These are phyloP conservation scores for Skeletonema menzelii DNA, from an alignment of 108 stramenopile genomes.

Conservation along the genomic window DNA sequence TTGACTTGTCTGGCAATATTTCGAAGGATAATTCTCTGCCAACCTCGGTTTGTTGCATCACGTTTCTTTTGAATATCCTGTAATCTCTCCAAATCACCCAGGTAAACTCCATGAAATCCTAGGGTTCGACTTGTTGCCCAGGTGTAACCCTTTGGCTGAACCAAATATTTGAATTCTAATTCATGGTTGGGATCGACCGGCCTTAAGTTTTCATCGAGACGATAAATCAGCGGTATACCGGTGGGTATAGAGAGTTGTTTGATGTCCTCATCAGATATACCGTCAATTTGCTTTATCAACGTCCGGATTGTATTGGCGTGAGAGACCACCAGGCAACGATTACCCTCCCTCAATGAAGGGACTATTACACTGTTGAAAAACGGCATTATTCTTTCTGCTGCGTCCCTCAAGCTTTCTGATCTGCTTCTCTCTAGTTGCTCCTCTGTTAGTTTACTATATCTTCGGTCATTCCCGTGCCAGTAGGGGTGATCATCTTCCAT, in stretches of 20 bases:
- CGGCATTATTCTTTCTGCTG: constrained; percentile 79
- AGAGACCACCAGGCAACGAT: constrained; percentile 76
- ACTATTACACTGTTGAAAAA: constrained; percentile 80
- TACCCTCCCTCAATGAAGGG: constrained; percentile 67
- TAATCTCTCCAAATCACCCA: constrained; percentile 84
- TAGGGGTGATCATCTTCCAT: constrained; percentile 88
- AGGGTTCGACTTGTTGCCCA: constrained; percentile 73
- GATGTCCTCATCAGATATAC: constrained; percentile 84
- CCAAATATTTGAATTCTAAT: constrained; percentile 77
- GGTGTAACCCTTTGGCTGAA: constrained; percentile 85
- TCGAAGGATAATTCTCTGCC: constrained; percentile 82
- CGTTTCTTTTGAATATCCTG: constrained; percentile 84
- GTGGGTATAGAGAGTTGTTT: constrained; percentile 88
- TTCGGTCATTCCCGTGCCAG: constrained; percentile 85
- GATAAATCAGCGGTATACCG: constrained; percentile 79
- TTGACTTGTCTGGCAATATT: constrained; percentile 68
- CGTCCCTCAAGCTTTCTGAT: constrained; percentile 75
- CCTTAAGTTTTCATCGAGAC: constrained; percentile 78
- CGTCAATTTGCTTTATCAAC: constrained; percentile 83
- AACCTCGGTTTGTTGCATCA: constrained; percentile 77
- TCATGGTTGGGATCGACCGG: constrained; percentile 83
- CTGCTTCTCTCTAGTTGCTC: constrained; percentile 66
- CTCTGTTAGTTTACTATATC: constrained; percentile 61
- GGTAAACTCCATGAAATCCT: constrained; percentile 83
- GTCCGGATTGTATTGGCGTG: constrained; percentile 89